phyloP scores from a whole-genome alignment of 768 basidiomycete species.

The Podaxis sp. region DNA sequence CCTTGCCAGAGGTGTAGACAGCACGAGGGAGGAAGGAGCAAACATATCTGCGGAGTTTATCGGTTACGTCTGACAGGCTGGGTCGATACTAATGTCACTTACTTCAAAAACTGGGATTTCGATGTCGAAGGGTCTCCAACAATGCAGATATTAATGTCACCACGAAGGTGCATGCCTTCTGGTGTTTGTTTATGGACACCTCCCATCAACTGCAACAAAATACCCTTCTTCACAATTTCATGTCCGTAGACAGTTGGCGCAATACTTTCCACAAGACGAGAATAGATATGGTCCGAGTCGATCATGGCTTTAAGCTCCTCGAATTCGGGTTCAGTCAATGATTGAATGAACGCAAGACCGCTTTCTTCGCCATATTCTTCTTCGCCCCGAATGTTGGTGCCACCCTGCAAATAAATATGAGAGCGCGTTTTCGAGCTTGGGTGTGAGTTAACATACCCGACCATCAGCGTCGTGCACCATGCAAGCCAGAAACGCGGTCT shows the following conservation, averaged over 20 bases:
- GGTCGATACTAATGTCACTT: conserved; percentile 24
- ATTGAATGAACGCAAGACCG: conserved; percentile 81
- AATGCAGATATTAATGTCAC: conserved; percentile 98
- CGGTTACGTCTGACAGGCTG: not conserved
- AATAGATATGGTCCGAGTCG: conserved; percentile 91
- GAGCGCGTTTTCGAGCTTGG: not conserved
- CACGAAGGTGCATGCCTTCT: conserved; percentile 97
- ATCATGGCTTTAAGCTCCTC: conserved; percentile 96
- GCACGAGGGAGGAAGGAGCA: conserved; percentile 97
- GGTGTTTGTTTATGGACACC: conserved; percentile 96
- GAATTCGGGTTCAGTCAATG: conserved; percentile 90
- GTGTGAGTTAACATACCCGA: conserved; percentile 52
- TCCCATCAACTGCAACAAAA: conserved; percentile 95
- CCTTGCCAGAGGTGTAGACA: conserved; percentile 99
- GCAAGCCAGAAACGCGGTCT: conserved; percentile 97
- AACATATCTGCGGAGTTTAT: conserved; percentile 66
- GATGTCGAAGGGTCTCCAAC: conserved; percentile 96
- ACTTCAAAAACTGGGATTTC: conserved; percentile 99
- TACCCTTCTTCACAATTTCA: conserved; percentile 98
- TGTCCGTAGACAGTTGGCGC: conserved; percentile 99
- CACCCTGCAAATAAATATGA: conserved; percentile 45
- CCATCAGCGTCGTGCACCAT: conserved; percentile 94
- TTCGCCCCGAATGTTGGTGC: conserved; percentile 89
- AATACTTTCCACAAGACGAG: conserved; percentile 89
- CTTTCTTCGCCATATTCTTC: conserved; percentile 76